These are phyloP conservation scores for Wickerhamomyces sp. DNA, from an alignment of 1,139 yeast genomes.

Conservation along the genomic window DNA sequence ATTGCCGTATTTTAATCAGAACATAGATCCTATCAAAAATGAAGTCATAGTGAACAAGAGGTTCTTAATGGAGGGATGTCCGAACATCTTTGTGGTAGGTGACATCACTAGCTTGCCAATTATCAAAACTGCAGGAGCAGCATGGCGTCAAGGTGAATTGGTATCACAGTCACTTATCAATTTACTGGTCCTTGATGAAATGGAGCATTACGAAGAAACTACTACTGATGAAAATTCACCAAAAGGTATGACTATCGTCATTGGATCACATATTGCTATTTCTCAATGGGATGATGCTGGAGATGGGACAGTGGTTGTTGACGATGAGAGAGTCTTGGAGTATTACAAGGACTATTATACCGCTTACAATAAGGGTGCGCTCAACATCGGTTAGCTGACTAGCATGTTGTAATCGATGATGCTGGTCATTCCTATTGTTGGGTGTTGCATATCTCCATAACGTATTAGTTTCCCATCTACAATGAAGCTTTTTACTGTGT, in stretches of 20 bases:
- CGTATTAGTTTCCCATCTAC: too few relatives aligned
- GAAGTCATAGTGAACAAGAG: conserved; percentile 28
- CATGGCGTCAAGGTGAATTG: conserved; percentile 19
- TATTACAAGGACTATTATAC: conserved; percentile 21
- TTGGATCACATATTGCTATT: too few relatives aligned
- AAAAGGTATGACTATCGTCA: too few relatives aligned
- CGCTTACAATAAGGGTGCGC: conserved; percentile 6
- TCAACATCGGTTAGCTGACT: conserved; percentile 7
- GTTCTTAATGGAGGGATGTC: conserved; percentile 20
- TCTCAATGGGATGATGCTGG: conserved; percentile 15
- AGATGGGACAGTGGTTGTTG: conserved; percentile 24
- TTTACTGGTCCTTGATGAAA: conserved; percentile 8
- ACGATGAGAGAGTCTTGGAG: neutral
- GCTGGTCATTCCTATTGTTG: too few relatives aligned
- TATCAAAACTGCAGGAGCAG: conserved; percentile 25
- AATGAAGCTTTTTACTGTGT: too few relatives aligned
- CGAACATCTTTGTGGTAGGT: conserved; percentile 27
- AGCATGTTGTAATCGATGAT: too few relatives aligned
- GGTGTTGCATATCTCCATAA: too few relatives aligned
- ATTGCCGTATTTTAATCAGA: conserved; percentile 17
- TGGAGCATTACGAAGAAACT: conserved; percentile 7
- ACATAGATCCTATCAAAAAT: conserved; percentile 18
- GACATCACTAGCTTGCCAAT: conserved; percentile 22
- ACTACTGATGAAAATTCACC: too few relatives aligned
- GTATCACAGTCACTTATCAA: conserved; percentile 17